Percentiles rank a stretch among this genome's conserved stretches.
Evolutionary conservation across 768 basidiomycete genomes (phyloP).

Genomic region (Leccinum sublutescens): DNA sequence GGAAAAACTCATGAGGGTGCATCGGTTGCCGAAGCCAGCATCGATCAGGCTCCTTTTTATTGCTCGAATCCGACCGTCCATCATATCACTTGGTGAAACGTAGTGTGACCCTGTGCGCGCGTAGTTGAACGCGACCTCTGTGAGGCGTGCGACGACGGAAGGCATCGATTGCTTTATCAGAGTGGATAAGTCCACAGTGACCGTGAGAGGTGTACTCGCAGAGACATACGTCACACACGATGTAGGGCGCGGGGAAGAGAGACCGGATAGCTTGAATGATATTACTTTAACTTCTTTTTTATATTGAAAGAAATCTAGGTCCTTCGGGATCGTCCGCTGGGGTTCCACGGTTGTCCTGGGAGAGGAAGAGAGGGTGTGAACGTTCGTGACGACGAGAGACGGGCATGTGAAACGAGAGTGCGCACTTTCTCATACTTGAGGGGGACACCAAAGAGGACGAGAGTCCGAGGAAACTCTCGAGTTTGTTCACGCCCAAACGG

Average conservation of each 20-base stretch:
- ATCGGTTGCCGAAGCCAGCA: constrained; percentile 80
- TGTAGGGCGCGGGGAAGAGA: constrained; percentile 61
- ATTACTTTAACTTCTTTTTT: too few species aligned
- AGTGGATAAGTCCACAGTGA: constrained; percentile 83
- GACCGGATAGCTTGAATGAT: constrained; percentile 66
- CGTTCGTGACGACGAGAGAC: background rate
- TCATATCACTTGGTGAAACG: constrained; percentile 84
- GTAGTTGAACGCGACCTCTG: constrained; percentile 61
- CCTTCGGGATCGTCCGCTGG: constrained; percentile 89
- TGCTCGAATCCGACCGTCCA: constrained; percentile 90
- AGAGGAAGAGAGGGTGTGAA: background rate
- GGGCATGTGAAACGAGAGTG: background rate
- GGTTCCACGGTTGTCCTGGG: constrained; percentile 75
- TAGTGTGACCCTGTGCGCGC: constrained; percentile 49
- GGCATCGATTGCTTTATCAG: constrained; percentile 75
- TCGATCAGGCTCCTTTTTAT: constrained; percentile 89
- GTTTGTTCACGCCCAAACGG: constrained; percentile 92
- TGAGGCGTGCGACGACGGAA: too few species aligned
- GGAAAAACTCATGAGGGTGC: constrained; percentile 68
- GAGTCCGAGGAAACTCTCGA: constrained; percentile 79
- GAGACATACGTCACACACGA: constrained; percentile 79
- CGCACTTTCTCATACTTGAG: constrained; percentile 71
- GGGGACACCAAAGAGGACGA: constrained; percentile 94
- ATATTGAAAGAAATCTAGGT: constrained; percentile 44
- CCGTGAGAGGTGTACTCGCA: constrained; percentile 99